Evolutionary conservation across 2,329 filamentous ascomycete species (phyloP).

Genomic region (Ceratocystiopsis sp.): DNA sequence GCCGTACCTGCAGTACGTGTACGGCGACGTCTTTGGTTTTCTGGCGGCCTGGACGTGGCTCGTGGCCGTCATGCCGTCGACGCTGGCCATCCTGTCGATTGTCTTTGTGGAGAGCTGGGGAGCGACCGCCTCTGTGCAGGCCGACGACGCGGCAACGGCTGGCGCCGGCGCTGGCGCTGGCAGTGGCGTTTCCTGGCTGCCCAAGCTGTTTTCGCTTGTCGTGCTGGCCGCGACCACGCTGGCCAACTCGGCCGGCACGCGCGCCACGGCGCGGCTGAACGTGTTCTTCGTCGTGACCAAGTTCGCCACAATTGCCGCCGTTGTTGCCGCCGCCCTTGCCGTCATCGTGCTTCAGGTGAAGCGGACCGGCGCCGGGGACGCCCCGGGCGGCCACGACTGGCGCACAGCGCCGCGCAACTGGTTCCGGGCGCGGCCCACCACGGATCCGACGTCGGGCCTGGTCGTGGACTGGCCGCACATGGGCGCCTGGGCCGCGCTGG

Average conservation of each 20-base stretch:
- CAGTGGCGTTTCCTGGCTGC: slow-evolving; percentile 15
- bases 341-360: slow-evolving; percentile 25
- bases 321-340: slow-evolving; percentile 31
- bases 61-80: slow-evolving; percentile 46
- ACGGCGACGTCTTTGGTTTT: slow-evolving; percentile 43
- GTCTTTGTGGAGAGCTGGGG: slow-evolving; percentile 43
- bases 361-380: slow-evolving; percentile 11
- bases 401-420: slow-evolving; percentile 26
- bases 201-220: slow-evolving; percentile 33
- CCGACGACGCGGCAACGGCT: background rate
- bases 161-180: slow-evolving; percentile 5
- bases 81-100: slow-evolving; percentile 45
- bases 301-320: slow-evolving; percentile 28
- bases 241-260: slow-evolving; percentile 39
- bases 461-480: slow-evolving; percentile 26
- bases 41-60: slow-evolving; percentile 50
- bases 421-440: slow-evolving; percentile 34
- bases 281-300: slow-evolving; percentile 37
- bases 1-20: slow-evolving; percentile 43
- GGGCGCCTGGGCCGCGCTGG: slow-evolving; percentile 39
- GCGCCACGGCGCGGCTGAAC: slow-evolving; percentile 36
- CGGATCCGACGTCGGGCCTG: slow-evolving; percentile 18
- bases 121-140: background rate
- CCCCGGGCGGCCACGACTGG: slow-evolving; percentile 31
- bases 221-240: slow-evolving; percentile 29